Base-by-base conservation (phyloP, 2,329 filamentous ascomycete genomes). In the Fusarium musae region DNA sequence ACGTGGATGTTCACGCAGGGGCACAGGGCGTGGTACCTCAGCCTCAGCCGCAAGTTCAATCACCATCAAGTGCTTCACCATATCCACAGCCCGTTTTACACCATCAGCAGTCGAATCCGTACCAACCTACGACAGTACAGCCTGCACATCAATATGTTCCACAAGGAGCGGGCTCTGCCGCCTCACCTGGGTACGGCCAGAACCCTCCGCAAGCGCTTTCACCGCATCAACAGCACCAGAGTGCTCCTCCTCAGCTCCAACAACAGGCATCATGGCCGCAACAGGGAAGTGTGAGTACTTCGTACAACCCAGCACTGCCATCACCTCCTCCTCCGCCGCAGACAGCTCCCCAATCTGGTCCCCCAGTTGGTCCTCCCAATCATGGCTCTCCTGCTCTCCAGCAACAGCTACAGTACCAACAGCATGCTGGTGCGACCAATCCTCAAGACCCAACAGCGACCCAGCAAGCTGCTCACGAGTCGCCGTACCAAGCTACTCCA, bases 1-100 rank as follows among this genome's bases (percentile, higher is more conserved):
- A 60, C 11, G 9, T 4, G 9, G 50, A 32, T 6, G 30, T 13
- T 10, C 19, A 36, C 4, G 2, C 9, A 11, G 46, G 52, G 5
- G 28, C 17, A 15, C 49, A 53, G 4, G 30, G 49, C 13, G 21
- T 40, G 0, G 44, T 21, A 10, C 12, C 30, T 32, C 30, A 34
- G 12, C 12, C 30, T 32, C 30, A 34, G 32, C 44, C 30, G 6
- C 9, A 9, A 1, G 39, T 42, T 9, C 65, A 69, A 15, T 59
- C 52, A 16, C 30, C 30, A 13, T 21, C 32, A 34, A 42, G 21
- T 42, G 6, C 13, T 11, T 52, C 52, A 12, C 47, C 66, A 4
- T 64, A 67, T 37, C 30, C 66, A 4, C 72, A 73, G 19, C 28
- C 36, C 8, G 17, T 34, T 13, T n/a, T 54, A 7, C 59, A 69